Evolutionary conservation across 345 rosid genomes (phyloP).

Genomic region (Populus pruinosa): DNA sequence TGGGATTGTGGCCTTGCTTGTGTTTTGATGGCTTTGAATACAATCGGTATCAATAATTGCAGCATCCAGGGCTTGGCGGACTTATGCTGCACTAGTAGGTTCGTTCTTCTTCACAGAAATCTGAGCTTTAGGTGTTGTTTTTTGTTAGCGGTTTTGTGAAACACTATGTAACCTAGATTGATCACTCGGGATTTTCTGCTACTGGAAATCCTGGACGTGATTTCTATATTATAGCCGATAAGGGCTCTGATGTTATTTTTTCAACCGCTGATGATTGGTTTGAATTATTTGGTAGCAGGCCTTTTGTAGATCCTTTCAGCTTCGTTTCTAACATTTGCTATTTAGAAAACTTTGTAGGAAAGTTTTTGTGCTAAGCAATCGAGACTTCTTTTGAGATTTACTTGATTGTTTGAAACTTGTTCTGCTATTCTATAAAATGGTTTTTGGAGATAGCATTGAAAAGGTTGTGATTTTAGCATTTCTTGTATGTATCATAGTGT

Average conservation of each 20-base stretch:
- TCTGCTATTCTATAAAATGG: not conserved
- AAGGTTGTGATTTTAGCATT: not conserved
- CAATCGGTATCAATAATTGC: slow-evolving; percentile 57
- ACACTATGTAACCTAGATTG: not conserved
- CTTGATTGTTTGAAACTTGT: not conserved
- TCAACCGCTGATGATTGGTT: not conserved
- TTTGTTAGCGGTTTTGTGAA: not conserved
- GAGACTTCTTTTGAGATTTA: not conserved
- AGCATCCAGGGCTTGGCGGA: slow-evolving; percentile 56
- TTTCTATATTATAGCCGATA: not conserved
- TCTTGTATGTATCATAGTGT: not conserved
- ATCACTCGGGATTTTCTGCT: not conserved
- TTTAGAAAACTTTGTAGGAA: not conserved
- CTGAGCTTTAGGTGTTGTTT: not conserved
- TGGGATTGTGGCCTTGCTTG: slow-evolving; percentile 99
- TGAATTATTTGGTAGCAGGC: not conserved
- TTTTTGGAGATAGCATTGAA: not conserved
- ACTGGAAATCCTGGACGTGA: not conserved
- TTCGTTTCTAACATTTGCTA: not conserved
- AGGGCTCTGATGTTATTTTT: not conserved
- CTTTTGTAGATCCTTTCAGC: not conserved
- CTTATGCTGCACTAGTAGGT: slow-evolving; percentile 81
- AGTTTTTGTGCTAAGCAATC: not conserved
- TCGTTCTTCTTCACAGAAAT: slow-evolving; percentile 6
- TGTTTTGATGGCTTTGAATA: slow-evolving; percentile 74